Evolutionary conservation across 2,329 filamentous ascomycete species (phyloP).

Genomic region (Chaetomiaceae sp.): DNA sequence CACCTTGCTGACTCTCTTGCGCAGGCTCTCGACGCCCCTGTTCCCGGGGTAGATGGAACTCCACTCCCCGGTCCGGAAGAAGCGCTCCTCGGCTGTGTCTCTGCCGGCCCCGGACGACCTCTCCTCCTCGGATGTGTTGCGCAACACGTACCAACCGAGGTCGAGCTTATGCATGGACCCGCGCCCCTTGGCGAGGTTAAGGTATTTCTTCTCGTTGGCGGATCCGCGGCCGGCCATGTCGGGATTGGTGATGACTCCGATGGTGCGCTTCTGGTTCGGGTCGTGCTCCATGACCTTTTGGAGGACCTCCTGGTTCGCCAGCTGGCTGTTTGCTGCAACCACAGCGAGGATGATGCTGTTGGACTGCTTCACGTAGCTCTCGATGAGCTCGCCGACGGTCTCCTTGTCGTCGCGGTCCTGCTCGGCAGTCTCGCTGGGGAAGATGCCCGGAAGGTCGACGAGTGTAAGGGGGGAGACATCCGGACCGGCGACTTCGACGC

Average conservation of each 20-base stretch:
- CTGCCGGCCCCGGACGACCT: conserved; percentile 13
- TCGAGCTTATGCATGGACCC: conserved; percentile 22
- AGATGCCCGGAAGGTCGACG: conserved; percentile 55
- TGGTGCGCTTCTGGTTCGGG: conserved; percentile 37
- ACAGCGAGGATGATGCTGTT: conserved; percentile 58
- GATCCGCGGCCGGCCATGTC: conserved; percentile 35
- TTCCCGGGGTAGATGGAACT: conserved; percentile 28
- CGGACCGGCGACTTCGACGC: conserved; percentile 43
- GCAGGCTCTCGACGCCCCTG: conserved; percentile 35
- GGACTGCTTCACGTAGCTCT: conserved; percentile 52
- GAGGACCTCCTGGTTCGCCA: conserved; percentile 54
- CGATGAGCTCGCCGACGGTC: conserved; percentile 44
- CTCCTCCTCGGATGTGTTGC: conserved; percentile 34
- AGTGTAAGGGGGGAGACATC: conserved; percentile 49
- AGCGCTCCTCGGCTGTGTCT: conserved; percentile 19
- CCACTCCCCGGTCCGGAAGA: conserved; percentile 28
- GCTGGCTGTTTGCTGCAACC: conserved; percentile 52
- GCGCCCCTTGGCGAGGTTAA: conserved; percentile 34
- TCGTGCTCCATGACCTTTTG: conserved; percentile 40
- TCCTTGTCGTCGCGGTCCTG: conserved; percentile 41
- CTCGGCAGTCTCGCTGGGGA: conserved; percentile 41
- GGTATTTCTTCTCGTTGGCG: conserved; percentile 35
- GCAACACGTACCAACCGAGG: conserved; percentile 40
- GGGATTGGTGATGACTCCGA: conserved; percentile 55
- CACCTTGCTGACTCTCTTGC: conserved; percentile 35